Conservation (phyloP, 495 filamentous ascomycete genomes). For the Articulospora tetracladia region DNA sequence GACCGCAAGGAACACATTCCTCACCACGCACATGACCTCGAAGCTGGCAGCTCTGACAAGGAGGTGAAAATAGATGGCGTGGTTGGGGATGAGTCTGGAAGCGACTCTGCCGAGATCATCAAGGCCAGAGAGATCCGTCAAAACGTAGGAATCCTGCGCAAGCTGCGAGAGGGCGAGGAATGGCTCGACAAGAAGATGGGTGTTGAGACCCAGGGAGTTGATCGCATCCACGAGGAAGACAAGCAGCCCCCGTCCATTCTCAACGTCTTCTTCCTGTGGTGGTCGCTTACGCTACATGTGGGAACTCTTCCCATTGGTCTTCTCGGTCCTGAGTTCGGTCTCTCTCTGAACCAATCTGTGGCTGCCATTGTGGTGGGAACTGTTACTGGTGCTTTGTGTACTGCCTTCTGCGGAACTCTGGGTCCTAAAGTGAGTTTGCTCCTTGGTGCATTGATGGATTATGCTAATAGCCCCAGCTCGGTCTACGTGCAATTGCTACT, state of each 20-base stretch:
- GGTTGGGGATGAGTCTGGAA: neutral
- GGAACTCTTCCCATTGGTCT: slow-evolving; percentile 50
- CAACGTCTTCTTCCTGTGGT: slow-evolving; percentile 40
- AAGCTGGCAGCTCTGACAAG: neutral
- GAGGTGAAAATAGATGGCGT: neutral
- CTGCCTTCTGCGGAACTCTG: slow-evolving; percentile 18
- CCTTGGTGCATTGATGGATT: neutral
- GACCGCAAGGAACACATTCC: slow-evolving; percentile 1
- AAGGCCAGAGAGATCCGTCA: slow-evolving; percentile 18
- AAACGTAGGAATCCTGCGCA: slow-evolving; percentile 12
- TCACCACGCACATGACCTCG: slow-evolving; percentile 4
- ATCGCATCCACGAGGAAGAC: slow-evolving; percentile 47
- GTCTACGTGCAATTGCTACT: slow-evolving; percentile 50
- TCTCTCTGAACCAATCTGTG: slow-evolving; percentile 47
- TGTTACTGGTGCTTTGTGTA: slow-evolving; percentile 34
- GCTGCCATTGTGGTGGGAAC: slow-evolving; percentile 46
- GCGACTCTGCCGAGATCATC: slow-evolving; percentile 16
- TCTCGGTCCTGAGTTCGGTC: slow-evolving; percentile 43
- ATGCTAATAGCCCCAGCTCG: slow-evolving; percentile 28
- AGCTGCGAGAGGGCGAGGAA: slow-evolving; percentile 41
- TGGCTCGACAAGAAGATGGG: slow-evolving; percentile 49
- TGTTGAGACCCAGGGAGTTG: slow-evolving; percentile 48
- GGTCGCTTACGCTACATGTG: slow-evolving; percentile 50
- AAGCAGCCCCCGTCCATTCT: slow-evolving; percentile 32
- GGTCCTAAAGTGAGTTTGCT: slow-evolving; percentile 20